phyloP scores from a whole-genome alignment of 2,329 filamentous ascomycete species.

The Aspergillaceae sp. region DNA sequence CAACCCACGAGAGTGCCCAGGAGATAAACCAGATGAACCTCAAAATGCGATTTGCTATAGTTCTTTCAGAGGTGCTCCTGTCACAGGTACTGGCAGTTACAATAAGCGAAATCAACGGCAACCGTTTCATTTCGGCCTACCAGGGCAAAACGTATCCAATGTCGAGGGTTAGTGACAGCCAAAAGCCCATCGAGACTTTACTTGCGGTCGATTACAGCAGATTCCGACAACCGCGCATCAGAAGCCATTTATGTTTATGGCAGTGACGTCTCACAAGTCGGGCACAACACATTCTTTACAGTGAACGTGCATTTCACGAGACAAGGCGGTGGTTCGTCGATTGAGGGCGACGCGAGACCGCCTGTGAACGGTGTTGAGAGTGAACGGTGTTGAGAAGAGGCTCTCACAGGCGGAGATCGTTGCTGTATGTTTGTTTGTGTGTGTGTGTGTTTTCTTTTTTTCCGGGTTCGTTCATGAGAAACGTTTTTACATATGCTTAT shows the following conservation, averaged over 20 bases:
- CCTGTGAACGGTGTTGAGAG: slow-evolving; percentile 57
- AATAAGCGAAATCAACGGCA: slow-evolving; percentile 58
- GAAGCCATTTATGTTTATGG: slow-evolving; percentile 60
- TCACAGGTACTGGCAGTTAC: slow-evolving; percentile 31
- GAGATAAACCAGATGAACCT: too few species aligned
- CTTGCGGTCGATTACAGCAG: slow-evolving; percentile 52
- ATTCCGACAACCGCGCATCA: slow-evolving; percentile 59
- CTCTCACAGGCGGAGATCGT: slow-evolving; percentile 51
- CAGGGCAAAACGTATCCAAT: slow-evolving; percentile 48
- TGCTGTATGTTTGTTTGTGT: slow-evolving; percentile 36
- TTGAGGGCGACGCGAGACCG: slow-evolving; percentile 58
- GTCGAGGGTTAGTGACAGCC: slow-evolving; percentile 58
- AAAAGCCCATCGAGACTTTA: slow-evolving; percentile 55
- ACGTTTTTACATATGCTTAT: too few species aligned
- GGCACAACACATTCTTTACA: slow-evolving; percentile 49
- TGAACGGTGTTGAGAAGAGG: slow-evolving; percentile 56
- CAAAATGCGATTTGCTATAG: too few species aligned
- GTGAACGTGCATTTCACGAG: slow-evolving; percentile 61
- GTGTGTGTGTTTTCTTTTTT: too few species aligned
- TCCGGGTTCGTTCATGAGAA: too few species aligned
- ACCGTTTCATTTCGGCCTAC: slow-evolving; percentile 55
- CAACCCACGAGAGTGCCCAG: too few species aligned
- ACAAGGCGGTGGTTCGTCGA: slow-evolving; percentile 57
- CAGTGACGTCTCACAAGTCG: slow-evolving; percentile 51
- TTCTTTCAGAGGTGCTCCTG: slow-evolving; percentile 1